Percentiles rank a stretch among this genome's conserved stretches.
phyloP scores from a whole-genome alignment of 352 stramenopile species.

The Globisporangium barbulae region DNA sequence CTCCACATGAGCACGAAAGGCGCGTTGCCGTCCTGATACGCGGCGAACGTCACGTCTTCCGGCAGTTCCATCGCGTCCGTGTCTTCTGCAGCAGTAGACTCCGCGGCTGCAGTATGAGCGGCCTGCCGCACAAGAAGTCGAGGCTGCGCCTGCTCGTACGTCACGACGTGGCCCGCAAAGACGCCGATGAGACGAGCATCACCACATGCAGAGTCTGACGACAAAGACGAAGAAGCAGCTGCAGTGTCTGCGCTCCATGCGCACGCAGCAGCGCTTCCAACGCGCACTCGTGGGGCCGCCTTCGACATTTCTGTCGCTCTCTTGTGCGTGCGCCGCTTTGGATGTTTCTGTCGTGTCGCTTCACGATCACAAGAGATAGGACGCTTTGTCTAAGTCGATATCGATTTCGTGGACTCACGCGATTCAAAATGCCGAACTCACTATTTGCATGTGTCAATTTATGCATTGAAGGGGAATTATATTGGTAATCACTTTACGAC shows the following conservation, averaged over 20 bases:
- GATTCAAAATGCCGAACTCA: too few species aligned
- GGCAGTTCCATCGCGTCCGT: neutral
- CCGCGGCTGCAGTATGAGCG: neutral
- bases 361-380: neutral
- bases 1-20: constrained; percentile 11
- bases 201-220: too few species aligned
- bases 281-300: neutral
- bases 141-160: neutral
- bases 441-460: neutral
- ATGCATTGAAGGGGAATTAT: too few species aligned
- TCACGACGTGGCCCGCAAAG: constrained; percentile 1
- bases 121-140: neutral
- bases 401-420: too few species aligned
- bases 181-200: constrained; percentile 1
- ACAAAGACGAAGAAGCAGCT: neutral
- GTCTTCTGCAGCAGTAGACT: neutral
- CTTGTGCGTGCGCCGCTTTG: neutral
- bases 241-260: neutral
- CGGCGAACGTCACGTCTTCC: neutral
- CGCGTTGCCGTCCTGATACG: neutral
- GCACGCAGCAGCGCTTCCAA: neutral
- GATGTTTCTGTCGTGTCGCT: neutral
- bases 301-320: neutral
- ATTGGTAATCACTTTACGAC: too few species aligned
- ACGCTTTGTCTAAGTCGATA: too few species aligned